phyloP scores from a whole-genome alignment of 1,139 yeast genomes.

The Williopsis jadinii region DNA sequence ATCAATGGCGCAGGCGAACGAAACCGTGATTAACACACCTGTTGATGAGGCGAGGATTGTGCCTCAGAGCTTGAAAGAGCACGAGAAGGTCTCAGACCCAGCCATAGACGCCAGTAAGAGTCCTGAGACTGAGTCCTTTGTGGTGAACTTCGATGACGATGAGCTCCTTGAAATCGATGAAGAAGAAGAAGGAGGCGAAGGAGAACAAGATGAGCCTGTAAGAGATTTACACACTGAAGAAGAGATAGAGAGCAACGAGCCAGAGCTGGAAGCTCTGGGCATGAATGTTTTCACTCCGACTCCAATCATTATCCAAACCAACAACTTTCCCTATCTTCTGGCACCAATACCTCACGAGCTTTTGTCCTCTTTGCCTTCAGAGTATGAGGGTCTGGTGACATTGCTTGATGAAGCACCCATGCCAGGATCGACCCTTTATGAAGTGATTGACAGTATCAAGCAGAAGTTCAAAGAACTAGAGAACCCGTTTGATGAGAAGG shows the following conservation, averaged over 20 bases:
- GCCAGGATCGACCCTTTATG: slow-evolving; percentile 8
- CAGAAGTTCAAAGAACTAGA: slow-evolving; percentile 11
- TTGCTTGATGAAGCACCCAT: slow-evolving; percentile 15
- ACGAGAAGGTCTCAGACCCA: too few relatives aligned
- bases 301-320: slow-evolving; percentile 17
- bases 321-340: slow-evolving; percentile 16
- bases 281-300: slow-evolving; percentile 5
- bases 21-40: too few relatives aligned
- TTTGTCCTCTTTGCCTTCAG: slow-evolving; percentile 1
- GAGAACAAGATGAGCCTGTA: not conserved
- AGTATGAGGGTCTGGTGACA: slow-evolving; percentile 11
- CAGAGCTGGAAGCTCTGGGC: not conserved
- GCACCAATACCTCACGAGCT: slow-evolving; percentile 11
- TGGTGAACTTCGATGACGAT: slow-evolving; percentile 3
- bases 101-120: too few relatives aligned
- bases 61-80: too few relatives aligned
- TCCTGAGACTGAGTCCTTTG: not conserved
- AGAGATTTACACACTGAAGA: not conserved
- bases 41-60: too few relatives aligned
- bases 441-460: slow-evolving; percentile 15
- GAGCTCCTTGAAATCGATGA: slow-evolving; percentile 7
- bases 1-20: too few relatives aligned
- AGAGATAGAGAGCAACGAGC: not conserved
- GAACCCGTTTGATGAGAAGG: slow-evolving; percentile 15
- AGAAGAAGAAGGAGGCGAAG: slow-evolving; percentile 1